phyloP scores from a whole-genome alignment of 192 early-diverging fungal genomes.

The Diversispora epigaea region DNA sequence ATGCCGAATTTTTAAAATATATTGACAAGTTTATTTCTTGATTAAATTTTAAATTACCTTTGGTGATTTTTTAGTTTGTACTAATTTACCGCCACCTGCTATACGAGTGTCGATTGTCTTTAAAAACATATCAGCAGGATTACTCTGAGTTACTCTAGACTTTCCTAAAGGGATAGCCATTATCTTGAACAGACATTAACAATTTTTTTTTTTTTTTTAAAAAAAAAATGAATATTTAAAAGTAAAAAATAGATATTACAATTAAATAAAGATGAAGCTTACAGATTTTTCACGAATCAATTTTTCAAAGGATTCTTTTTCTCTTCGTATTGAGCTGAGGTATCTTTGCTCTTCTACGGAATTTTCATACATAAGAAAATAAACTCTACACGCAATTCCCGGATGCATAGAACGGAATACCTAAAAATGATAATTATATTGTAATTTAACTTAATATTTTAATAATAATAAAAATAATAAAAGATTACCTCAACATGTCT shows the following conservation, averaged over 20 bases:
- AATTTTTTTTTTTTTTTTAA: background rate
- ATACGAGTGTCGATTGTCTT: conserved; percentile 57
- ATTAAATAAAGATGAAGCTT: conserved; percentile 25
- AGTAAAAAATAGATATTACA: background rate
- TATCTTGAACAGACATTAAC: conserved; percentile 42
- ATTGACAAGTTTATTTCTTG: too few relatives aligned
- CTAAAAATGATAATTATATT: conserved; percentile 35
- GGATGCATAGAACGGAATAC: conserved; percentile 58
- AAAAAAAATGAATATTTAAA: background rate
- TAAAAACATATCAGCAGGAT: conserved; percentile 28
- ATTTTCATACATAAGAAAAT: conserved; percentile 93
- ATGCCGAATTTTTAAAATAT: too few relatives aligned
- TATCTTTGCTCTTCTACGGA: conserved; percentile 94
- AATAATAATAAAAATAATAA: conserved; percentile 1
- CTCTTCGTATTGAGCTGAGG: conserved; percentile 76
- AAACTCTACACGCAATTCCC: conserved; percentile 64
- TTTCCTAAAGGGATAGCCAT: conserved; percentile 77
- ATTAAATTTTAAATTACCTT: conserved; percentile 11
- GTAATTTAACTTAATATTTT: background rate
- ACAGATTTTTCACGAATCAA: conserved; percentile 86
- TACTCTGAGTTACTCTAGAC: conserved; percentile 9
- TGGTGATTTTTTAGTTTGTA: background rate
- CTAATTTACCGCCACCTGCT: conserved; percentile 56
- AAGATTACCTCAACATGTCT: conserved; percentile 73
- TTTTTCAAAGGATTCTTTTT: conserved; percentile 93